Conservation (phyloP, 164 flowering plant species). For the Chimonanthus salicifolius region DNA sequence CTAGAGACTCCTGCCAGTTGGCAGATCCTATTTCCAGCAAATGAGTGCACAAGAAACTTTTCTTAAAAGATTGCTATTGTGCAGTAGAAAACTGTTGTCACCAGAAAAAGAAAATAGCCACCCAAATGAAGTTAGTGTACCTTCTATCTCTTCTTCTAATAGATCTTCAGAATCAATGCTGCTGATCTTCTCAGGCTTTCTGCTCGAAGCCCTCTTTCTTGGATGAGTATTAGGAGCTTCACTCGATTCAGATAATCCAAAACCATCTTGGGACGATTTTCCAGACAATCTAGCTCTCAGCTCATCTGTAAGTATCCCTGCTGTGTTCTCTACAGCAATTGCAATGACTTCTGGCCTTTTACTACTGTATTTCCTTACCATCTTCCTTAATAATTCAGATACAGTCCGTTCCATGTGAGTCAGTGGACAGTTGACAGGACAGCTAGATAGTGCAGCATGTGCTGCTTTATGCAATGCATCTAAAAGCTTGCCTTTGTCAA, state of each 20-base stretch:
- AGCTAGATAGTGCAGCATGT: constrained; percentile 89
- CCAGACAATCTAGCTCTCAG: constrained; percentile 61
- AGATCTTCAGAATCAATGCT: constrained; percentile 12
- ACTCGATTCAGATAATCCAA: constrained; percentile 32
- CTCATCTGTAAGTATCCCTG: constrained; percentile 69
- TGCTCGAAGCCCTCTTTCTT: constrained; percentile 21
- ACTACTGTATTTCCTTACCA: constrained; percentile 91
- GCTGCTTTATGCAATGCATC: constrained; percentile 94
- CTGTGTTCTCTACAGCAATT: constrained; percentile 74
- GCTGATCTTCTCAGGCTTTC: constrained; percentile 27
- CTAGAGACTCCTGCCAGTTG: too few species aligned
- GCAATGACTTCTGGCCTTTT: constrained; percentile 95
- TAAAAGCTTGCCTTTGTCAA: constrained; percentile 92
- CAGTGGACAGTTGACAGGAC: constrained; percentile 79
- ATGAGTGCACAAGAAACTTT: neutral
- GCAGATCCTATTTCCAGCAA: neutral
- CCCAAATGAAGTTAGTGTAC: constrained; percentile 23
- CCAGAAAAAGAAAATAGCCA: neutral
- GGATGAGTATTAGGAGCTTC: constrained; percentile 35
- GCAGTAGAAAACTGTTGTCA: neutral
- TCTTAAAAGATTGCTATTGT: too few species aligned
- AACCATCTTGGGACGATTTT: constrained; percentile 41
- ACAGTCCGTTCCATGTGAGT: constrained; percentile 90
- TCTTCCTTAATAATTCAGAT: constrained; percentile 77
- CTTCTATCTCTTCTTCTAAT: constrained; percentile 30